These are phyloP conservation scores for Microbotryum saponariae DNA, from an alignment of 1,284 basidiomycete species.

Conservation along the genomic window DNA sequence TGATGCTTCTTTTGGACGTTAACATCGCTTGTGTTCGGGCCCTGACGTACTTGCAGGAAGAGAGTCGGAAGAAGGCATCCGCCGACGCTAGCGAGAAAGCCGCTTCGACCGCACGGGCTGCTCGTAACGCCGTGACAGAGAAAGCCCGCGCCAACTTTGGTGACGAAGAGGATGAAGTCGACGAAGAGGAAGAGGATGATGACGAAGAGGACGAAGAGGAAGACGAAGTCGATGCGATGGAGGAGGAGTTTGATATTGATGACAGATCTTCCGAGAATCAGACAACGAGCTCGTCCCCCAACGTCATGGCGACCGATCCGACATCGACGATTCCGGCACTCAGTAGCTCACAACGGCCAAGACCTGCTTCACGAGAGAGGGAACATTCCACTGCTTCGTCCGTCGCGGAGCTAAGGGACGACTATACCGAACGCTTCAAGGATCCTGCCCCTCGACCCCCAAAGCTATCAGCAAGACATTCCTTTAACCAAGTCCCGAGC, in stretches of 20 bases:
- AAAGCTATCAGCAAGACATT: constrained; percentile 1
- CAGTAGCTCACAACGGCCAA: background rate
- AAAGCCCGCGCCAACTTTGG: constrained; percentile 36
- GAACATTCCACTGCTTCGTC: constrained; percentile 5
- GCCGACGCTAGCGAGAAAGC: constrained; percentile 36
- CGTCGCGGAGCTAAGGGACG: constrained; percentile 1
- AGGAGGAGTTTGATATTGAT: constrained; percentile 58
- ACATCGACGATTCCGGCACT: background rate
- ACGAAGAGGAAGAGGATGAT: constrained; percentile 46
- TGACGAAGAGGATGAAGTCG: constrained; percentile 50
- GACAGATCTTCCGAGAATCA: constrained; percentile 43
- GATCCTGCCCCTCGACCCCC: constrained; percentile 4
- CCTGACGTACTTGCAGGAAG: background rate
- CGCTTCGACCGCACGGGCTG: too few species aligned
- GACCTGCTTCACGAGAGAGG: background rate
- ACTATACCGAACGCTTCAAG: background rate
- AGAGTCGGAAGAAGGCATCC: background rate
- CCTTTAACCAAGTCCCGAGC: background rate
- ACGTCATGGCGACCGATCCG: background rate
- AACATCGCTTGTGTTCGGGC: background rate
- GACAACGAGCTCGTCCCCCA: background rate
- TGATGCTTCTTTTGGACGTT: constrained; percentile 9
- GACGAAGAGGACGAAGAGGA: constrained; percentile 48
- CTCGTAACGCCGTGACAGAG: background rate
- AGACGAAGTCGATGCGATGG: constrained; percentile 57